phyloP scores from a whole-genome alignment of 2,329 filamentous ascomycete genomes.

The Aureobasidium uvarum region DNA sequence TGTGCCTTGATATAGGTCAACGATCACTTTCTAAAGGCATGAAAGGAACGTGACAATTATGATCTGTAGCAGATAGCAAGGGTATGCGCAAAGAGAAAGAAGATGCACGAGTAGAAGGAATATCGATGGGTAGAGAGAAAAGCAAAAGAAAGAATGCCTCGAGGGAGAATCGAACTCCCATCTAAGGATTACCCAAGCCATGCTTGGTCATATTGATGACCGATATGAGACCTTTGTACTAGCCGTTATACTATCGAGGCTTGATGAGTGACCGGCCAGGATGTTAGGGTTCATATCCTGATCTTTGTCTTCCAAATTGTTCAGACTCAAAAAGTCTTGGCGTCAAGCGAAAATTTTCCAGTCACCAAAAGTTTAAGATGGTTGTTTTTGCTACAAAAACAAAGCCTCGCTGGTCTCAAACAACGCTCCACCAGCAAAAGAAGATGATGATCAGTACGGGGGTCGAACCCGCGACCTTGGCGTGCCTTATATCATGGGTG shows the following conservation, averaged over 20 bases:
- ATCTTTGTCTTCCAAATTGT: too few relatives aligned
- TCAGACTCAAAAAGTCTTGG: not conserved
- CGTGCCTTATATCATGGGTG: constrained; percentile 26
- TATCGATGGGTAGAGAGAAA: not conserved
- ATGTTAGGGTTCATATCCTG: too few relatives aligned
- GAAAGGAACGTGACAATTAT: too few relatives aligned
- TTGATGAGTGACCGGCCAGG: not conserved
- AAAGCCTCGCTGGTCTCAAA: not conserved
- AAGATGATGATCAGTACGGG: constrained; percentile 30
- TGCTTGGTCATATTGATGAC: constrained; percentile 4
- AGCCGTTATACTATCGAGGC: constrained; percentile 8
- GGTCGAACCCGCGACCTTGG: constrained; percentile 37
- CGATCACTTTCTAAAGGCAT: not conserved
- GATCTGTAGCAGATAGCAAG: too few relatives aligned
- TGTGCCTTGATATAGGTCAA: not conserved
- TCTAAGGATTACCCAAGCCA: constrained; percentile 4
- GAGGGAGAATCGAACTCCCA: constrained; percentile 10
- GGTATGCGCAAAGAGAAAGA: too few relatives aligned
- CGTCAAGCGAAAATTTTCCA: not conserved
- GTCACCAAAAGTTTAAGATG: not conserved
- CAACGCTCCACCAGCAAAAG: constrained; percentile 4
- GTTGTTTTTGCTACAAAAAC: not conserved
- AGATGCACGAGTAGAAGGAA: too few relatives aligned
- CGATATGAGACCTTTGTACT: constrained; percentile 6
- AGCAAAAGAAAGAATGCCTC: not conserved